phyloP scores from a whole-genome alignment of 225 moss, liverwort and hornwort species.

The Marchantia polymorpha region DNA sequence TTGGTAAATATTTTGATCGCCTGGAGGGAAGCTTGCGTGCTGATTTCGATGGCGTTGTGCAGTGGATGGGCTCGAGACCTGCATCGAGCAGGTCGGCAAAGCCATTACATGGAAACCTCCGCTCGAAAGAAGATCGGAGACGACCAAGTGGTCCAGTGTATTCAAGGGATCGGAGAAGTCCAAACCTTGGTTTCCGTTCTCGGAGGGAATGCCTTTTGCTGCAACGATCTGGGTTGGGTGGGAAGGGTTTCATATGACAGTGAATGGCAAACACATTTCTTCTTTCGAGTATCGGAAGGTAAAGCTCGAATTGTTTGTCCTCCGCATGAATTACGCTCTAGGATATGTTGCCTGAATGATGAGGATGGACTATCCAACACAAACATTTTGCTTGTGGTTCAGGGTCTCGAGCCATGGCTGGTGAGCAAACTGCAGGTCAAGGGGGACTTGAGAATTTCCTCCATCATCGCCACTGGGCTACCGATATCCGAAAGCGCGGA shows the following conservation, averaged over 20 bases:
- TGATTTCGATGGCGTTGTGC: slow-evolving; percentile 16
- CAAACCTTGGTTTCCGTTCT: slow-evolving; percentile 79
- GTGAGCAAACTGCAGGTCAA: slow-evolving; percentile 58
- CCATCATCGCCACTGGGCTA: slow-evolving; percentile 78
- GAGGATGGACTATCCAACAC: too few species aligned
- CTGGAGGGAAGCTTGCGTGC: neutral
- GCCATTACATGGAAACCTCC: slow-evolving; percentile 45
- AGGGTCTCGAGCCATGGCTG: slow-evolving; percentile 89
- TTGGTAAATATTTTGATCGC: neutral
- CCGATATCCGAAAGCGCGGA: slow-evolving; percentile 69
- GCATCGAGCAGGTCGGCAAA: slow-evolving; percentile 65
- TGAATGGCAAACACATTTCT: slow-evolving; percentile 84
- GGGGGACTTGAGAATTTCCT: slow-evolving; percentile 61
- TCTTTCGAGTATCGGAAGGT: slow-evolving; percentile 90
- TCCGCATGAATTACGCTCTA: neutral
- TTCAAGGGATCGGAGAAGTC: slow-evolving; percentile 33
- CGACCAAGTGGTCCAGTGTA: slow-evolving; percentile 53
- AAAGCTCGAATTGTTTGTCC: neutral
- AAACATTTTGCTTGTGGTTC: slow-evolving; percentile 19
- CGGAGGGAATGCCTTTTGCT: slow-evolving; percentile 85
- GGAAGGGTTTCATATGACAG: slow-evolving; percentile 91
- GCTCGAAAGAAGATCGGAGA: slow-evolving; percentile 28
- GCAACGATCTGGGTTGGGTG: slow-evolving; percentile 80
- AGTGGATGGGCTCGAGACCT: slow-evolving; percentile 80
- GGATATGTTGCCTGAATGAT: neutral